Evolutionary conservation across 345 rosid genomes (phyloP).

Genomic region (Anastatica hierochuntica): DNA sequence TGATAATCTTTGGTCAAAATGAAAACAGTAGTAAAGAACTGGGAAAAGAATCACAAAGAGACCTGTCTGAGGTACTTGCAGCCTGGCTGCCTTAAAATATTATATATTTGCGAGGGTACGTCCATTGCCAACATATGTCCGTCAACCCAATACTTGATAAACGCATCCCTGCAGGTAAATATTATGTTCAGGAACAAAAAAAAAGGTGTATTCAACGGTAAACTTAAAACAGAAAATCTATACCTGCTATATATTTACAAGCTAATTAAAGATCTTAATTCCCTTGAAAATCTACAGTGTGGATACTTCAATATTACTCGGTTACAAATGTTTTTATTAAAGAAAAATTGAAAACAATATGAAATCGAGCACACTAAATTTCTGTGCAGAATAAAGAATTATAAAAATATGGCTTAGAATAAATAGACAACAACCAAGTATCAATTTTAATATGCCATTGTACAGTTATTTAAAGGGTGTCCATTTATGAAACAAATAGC

Average conservation of each 20-base stretch:
- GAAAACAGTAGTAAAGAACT: background rate
- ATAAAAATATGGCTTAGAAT: no score
- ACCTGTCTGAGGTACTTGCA: conserved; percentile 73
- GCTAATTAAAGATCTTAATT: background rate
- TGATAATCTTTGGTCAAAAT: no score
- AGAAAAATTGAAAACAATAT: background rate
- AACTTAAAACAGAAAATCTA: background rate
- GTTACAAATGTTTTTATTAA: background rate
- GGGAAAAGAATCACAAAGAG: conserved; percentile 8
- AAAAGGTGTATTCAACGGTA: background rate
- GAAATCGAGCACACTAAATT: background rate
- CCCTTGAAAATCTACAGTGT: no score
- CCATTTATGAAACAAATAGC: background rate
- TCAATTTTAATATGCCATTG: no score
- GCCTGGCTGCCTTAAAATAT: conserved; percentile 62
- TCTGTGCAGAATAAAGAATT: background rate
- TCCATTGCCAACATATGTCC: conserved; percentile 66
- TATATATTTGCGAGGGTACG: conserved; percentile 48
- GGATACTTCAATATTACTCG: no score
- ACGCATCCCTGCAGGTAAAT: conserved; percentile 47
- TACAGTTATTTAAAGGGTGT: background rate
- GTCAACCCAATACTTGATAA: conserved; percentile 65
- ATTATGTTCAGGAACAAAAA: conserved; percentile 7
- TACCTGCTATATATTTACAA: background rate
- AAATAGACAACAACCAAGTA: background rate